phyloP scores from a whole-genome alignment of 2,329 filamentous ascomycete species.

The Sarocladiaceae sp. region DNA sequence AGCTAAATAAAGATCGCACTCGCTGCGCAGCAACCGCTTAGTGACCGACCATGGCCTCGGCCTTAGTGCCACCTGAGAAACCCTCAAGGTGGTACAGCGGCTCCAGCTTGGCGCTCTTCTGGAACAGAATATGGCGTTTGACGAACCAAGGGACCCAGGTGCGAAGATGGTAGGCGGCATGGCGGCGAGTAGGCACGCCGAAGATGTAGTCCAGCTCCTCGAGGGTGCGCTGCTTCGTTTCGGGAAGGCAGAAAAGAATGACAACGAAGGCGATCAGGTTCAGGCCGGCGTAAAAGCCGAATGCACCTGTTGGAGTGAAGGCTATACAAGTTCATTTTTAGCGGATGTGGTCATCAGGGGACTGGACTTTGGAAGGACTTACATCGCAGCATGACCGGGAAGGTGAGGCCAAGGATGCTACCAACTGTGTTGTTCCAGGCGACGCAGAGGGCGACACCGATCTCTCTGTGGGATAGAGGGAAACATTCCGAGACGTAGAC shows the following conservation, averaged over 20 bases:
- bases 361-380: background rate
- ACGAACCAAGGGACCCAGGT: conserved; percentile 27
- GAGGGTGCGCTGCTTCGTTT: conserved; percentile 41
- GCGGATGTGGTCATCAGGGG: too few species aligned
- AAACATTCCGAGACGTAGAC: conserved; percentile 51
- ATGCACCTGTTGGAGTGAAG: conserved; percentile 33
- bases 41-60: background rate
- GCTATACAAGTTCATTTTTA: conserved; percentile 22
- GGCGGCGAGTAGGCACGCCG: conserved; percentile 24
- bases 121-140: conserved; percentile 22
- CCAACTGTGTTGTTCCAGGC: conserved; percentile 22
- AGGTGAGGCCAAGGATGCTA: conserved; percentile 30
- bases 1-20: background rate
- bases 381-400: conserved; percentile 33
- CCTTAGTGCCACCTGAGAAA: conserved; percentile 2
- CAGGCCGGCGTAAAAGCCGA: conserved; percentile 54
- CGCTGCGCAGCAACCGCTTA: background rate
- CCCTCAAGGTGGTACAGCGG: conserved; percentile 25
- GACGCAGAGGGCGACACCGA: conserved; percentile 26
- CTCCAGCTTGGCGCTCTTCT: conserved; percentile 17
- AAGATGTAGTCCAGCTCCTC: conserved; percentile 36
- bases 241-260: conserved; percentile 56
- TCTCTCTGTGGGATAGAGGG: conserved; percentile 45
- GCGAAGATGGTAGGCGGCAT: conserved; percentile 26
- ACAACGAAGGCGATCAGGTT: conserved; percentile 56